phyloP scores from a whole-genome alignment of 345 rosid species.

The Eucalyptus melliodora region DNA sequence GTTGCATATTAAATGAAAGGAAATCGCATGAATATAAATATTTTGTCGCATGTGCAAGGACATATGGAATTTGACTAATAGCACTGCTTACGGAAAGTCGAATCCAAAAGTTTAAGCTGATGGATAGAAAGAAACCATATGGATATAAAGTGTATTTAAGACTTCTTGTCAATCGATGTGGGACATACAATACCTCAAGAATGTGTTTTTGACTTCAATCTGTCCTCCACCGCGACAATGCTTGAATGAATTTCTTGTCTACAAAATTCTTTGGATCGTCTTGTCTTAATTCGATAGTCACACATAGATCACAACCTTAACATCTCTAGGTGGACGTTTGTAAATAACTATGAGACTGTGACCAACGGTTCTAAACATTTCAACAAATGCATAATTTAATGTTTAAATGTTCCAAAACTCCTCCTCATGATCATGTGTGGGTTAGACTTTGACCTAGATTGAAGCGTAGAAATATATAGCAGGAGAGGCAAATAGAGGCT shows the following conservation, averaged over 20 bases:
- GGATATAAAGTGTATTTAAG: not conserved
- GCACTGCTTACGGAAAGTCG: rapidly evolving
- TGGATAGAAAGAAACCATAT: rapidly evolving
- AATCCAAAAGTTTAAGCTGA: not conserved
- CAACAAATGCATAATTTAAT: not conserved
- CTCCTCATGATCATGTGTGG: not conserved
- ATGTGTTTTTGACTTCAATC: not conserved
- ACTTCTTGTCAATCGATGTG: not conserved
- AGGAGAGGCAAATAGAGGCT: not conserved
- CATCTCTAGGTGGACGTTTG: rapidly evolving
- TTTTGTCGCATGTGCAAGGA: no score
- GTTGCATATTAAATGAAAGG: no score
- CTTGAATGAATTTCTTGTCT: not conserved
- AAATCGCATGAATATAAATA: no score
- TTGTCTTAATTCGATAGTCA: not conserved
- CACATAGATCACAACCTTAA: not conserved
- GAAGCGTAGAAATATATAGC: not conserved
- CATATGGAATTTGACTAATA: not conserved
- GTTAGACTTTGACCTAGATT: not conserved
- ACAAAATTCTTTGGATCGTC: not conserved
- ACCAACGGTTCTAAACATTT: not conserved
- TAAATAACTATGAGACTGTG: not conserved
- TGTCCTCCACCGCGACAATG: not conserved
- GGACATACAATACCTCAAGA: not conserved
- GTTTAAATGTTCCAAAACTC: not conserved